Conservation (phyloP, 306 rosid species). For the Cucurbita pepo region DNA sequence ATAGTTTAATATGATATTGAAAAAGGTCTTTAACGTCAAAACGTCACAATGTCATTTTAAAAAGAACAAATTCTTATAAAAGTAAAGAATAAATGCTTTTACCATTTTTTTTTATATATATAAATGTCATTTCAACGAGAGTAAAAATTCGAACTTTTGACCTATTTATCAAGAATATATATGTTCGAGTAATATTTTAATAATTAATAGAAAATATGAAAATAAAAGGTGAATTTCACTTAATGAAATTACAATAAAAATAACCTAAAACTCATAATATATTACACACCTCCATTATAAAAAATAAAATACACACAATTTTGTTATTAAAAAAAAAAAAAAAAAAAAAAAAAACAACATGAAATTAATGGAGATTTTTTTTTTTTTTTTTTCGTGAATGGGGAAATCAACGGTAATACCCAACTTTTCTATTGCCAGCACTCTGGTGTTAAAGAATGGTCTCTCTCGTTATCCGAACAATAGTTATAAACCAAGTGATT, state of each 20-base stretch:
- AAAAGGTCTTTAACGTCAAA: no score
- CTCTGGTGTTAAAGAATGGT: constrained; percentile 76
- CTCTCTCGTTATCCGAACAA: constrained; percentile 64
- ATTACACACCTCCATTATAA: not conserved
- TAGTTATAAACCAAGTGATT: constrained; percentile 70
- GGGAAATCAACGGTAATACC: not conserved
- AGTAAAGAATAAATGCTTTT: no score
- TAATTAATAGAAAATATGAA: no score
- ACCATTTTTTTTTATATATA: no score
- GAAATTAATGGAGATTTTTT: not conserved
- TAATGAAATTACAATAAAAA: not conserved
- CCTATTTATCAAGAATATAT: no score
- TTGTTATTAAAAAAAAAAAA: no score
- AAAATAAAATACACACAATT: not conserved
- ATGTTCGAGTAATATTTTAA: no score
- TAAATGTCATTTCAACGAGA: no score
- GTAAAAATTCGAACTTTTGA: no score
- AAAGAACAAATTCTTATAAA: no score
- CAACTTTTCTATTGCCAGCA: constrained; percentile 32
- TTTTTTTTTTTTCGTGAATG: not conserved
- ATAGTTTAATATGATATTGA: no score
- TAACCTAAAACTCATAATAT: not conserved
- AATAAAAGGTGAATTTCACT: not conserved
- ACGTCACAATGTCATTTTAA: no score
- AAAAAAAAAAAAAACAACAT: not conserved